phyloP scores from a whole-genome alignment of 176 grass and related monocot genomes.

The Canna indica region DNA sequence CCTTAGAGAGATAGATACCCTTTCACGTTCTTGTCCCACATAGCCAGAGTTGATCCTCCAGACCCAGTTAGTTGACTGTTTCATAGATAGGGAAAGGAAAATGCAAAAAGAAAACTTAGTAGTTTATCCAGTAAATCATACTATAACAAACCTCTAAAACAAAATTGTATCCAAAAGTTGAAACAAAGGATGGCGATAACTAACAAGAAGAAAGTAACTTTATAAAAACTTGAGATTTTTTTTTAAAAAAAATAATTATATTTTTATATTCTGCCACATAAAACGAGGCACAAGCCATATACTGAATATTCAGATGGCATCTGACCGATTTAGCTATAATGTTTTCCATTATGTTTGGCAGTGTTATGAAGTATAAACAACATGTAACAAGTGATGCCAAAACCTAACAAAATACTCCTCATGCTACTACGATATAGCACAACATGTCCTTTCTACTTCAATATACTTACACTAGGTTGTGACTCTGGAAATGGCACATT shows the following conservation, averaged over 20 bases:
- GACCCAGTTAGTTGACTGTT: slow-evolving; percentile 91
- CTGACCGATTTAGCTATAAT: neutral
- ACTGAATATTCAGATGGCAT: no score
- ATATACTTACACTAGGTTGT: slow-evolving; percentile 69
- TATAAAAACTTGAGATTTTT: neutral
- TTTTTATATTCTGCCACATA: no score
- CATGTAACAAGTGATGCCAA: neutral
- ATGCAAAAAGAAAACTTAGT: neutral
- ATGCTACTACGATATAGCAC: no score
- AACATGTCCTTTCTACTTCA: neutral
- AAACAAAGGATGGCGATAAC: neutral
- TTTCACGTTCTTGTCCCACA: slow-evolving; percentile 60
- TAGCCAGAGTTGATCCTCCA: slow-evolving; percentile 92
- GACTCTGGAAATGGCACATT: slow-evolving; percentile 88
- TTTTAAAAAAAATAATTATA: no score
- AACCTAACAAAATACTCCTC: neutral
- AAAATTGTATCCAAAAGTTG: neutral
- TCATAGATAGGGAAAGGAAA: slow-evolving; percentile 18
- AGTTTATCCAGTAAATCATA: neutral
- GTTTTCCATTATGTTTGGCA: neutral
- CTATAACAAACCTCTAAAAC: neutral
- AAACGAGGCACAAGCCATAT: no score
- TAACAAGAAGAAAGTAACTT: neutral
- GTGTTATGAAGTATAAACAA: neutral
- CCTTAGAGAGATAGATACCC: slow-evolving; percentile 54